phyloP scores from a whole-genome alignment of 1,284 basidiomycete genomes.

The Phellinidium pouzarii region DNA sequence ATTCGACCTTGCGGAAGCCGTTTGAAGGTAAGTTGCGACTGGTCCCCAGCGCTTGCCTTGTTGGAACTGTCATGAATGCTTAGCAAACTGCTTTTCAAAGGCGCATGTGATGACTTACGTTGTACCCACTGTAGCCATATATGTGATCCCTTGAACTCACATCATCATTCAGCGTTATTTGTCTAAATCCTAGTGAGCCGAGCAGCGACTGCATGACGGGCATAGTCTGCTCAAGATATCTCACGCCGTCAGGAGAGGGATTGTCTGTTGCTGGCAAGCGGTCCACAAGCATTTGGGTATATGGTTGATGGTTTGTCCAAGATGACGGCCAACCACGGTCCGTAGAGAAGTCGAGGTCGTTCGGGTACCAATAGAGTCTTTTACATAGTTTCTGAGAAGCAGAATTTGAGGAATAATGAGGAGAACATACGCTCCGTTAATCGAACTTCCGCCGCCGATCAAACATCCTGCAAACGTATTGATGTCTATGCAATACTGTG shows the following conservation, averaged over 20 bases:
- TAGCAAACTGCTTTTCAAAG: background rate
- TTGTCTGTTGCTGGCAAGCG: slow-evolving; percentile 52
- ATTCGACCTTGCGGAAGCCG: slow-evolving; percentile 46
- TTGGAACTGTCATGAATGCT: slow-evolving; percentile 37
- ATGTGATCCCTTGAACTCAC: slow-evolving; percentile 52
- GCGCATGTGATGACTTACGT: slow-evolving; percentile 31
- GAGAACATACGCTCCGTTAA: slow-evolving; percentile 53
- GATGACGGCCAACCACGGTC: slow-evolving; percentile 46
- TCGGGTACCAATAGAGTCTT: slow-evolving; percentile 55
- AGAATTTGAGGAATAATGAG: slow-evolving; percentile 2
- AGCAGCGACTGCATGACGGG: slow-evolving; percentile 40
- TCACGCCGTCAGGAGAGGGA: slow-evolving; percentile 54
- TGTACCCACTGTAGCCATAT: slow-evolving; percentile 51
- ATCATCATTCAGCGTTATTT: slow-evolving; percentile 49
- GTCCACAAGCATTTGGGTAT: slow-evolving; percentile 40
- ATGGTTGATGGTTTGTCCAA: slow-evolving; percentile 46
- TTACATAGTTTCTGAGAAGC: slow-evolving; percentile 2
- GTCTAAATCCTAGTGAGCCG: slow-evolving; percentile 39
- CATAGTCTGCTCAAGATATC: slow-evolving; percentile 48
- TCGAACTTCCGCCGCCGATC: slow-evolving; percentile 53
- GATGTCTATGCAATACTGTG: slow-evolving; percentile 35
- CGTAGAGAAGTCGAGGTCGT: slow-evolving; percentile 44
- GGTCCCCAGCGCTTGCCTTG: slow-evolving; percentile 53
- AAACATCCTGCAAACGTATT: slow-evolving; percentile 58
- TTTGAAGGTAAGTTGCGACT: slow-evolving; percentile 53